Evolutionary conservation across 768 basidiomycete species (phyloP).

Genomic region (Lentinula lateritia): DNA sequence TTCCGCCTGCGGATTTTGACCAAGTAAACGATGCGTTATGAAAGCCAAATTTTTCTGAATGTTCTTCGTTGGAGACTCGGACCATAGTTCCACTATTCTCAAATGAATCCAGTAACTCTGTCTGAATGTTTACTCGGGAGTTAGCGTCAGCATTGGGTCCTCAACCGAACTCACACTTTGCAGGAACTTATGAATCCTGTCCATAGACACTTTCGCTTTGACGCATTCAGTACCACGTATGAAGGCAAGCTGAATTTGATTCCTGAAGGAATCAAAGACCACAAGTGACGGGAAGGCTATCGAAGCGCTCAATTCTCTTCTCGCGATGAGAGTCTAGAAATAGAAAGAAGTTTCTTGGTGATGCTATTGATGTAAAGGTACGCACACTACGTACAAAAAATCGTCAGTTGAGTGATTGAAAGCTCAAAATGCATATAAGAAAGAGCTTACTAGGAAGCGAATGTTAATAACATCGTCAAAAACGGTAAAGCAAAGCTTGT

Average conservation of each 20-base stretch:
- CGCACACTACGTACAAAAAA: background rate
- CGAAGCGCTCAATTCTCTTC: constrained; percentile 6
- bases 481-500: constrained; percentile 55
- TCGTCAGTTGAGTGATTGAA: background rate
- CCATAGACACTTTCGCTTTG: constrained; percentile 58
- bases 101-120: constrained; percentile 43
- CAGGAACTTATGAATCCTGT: constrained; percentile 42
- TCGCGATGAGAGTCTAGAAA: constrained; percentile 7
- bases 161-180: constrained; percentile 21
- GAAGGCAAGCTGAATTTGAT: constrained; percentile 3
- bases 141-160: background rate
- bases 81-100: background rate
- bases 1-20: constrained; percentile 27
- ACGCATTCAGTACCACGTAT: constrained; percentile 9
- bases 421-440: background rate
- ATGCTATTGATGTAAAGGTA: background rate
- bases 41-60: constrained; percentile 36
- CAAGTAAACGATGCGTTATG: constrained; percentile 51
- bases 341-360: background rate
- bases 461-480: constrained; percentile 61
- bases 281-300: constrained; percentile 24
- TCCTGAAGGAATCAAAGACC: constrained; percentile 41
- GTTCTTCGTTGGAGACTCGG: constrained; percentile 3
- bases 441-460: constrained; percentile 45
- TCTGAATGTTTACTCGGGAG: constrained; percentile 17